Evolutionary conservation across 1,284 basidiomycete species (phyloP).

Genomic region (Cryptococcus amylolentus): DNA sequence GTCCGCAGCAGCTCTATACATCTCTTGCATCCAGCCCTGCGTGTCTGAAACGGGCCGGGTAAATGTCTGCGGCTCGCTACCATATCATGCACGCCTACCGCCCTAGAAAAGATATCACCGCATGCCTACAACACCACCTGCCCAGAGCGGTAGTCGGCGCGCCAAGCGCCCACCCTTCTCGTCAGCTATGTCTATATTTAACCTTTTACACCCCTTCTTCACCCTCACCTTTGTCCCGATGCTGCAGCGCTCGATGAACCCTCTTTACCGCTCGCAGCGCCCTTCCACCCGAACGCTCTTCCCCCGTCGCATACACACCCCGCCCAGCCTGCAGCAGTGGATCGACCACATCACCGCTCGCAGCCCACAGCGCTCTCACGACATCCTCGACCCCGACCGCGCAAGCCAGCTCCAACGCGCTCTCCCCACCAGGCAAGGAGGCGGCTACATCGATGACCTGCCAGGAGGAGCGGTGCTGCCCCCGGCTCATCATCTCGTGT

Average conservation of each 20-base stretch:
- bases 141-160: too few relatives aligned
- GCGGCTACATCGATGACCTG: not conserved
- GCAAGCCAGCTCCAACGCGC: slow-evolving; percentile 45
- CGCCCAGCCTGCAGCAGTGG: not conserved
- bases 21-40: too few relatives aligned
- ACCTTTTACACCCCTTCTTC: not conserved
- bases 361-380: not conserved
- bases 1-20: too few relatives aligned
- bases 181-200: too few relatives aligned
- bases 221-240: not conserved
- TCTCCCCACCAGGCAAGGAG: slow-evolving; percentile 63
- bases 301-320: not conserved
- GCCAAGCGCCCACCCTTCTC: too few relatives aligned
- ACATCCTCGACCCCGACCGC: slow-evolving; percentile 8
- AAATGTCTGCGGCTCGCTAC: too few relatives aligned
- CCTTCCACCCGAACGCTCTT: not conserved
- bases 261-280: not conserved
- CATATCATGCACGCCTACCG: too few relatives aligned
- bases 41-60: too few relatives aligned
- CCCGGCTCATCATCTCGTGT: slow-evolving; percentile 67
- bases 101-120: too few relatives aligned
- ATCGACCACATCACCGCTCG: not conserved
- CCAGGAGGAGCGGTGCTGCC: slow-evolving; percentile 53
- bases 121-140: too few relatives aligned
- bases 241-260: not conserved